Evolutionary conservation across 805 yeast species (phyloP).

Genomic region (Candida ficus): DNA sequence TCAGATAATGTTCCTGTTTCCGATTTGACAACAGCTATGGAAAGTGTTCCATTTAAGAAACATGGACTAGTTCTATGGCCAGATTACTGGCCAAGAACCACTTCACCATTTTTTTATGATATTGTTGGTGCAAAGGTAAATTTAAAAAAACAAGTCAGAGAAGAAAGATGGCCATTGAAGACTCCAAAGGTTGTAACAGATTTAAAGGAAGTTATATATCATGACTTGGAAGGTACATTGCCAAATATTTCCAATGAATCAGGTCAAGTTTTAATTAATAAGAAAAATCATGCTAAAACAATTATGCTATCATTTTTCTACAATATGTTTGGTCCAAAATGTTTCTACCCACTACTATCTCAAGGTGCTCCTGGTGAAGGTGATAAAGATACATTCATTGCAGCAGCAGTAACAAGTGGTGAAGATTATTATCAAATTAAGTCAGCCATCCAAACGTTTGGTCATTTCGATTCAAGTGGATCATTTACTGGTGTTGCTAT

Average conservation of each 20-base stretch:
- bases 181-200: too few relatives aligned
- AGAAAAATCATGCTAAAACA: constrained; percentile 25
- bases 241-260: constrained; percentile 69
- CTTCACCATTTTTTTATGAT: constrained; percentile 52
- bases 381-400: constrained; percentile 72
- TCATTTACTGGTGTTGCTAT: too few relatives aligned
- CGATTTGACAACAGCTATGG: constrained; percentile 34
- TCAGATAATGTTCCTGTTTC: constrained; percentile 62
- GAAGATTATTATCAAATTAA: constrained; percentile 32
- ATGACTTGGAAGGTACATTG: constrained; percentile 62
- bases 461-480: too few relatives aligned
- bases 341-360: constrained; percentile 53
- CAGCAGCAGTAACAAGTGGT: constrained; percentile 52
- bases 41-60: constrained; percentile 17
- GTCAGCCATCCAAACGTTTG: too few relatives aligned
- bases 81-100: constrained; percentile 65
- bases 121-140: constrained; percentile 44
- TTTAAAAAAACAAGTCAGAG: constrained; percentile 7
- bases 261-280: constrained; percentile 60
- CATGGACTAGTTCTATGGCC: constrained; percentile 56
- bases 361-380: constrained; percentile 72
- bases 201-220: constrained; percentile 40
- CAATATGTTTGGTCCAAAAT: constrained; percentile 56
- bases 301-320: constrained; percentile 54
- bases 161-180: too few relatives aligned